Base-by-base conservation (phyloP, 345 rosid genomes). In the Cardamine occulta region DNA sequence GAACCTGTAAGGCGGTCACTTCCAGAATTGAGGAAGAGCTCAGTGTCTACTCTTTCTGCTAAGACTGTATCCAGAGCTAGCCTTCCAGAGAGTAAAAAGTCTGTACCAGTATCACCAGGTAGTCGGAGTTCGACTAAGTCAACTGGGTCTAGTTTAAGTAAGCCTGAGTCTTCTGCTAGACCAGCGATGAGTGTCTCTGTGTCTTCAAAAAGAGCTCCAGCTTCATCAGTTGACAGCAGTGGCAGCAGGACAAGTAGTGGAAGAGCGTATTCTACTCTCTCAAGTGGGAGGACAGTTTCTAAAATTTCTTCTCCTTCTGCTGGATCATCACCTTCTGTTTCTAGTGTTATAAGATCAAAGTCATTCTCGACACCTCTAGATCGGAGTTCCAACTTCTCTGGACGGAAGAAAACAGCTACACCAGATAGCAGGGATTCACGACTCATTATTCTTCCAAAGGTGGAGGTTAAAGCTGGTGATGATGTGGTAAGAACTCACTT, bases 401-500 rank as follows among this genome's bases (percentile, higher is more conserved):
- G 91, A 57, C 81, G 89, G 61, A 88, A 79, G 82, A 88, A 80
- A 78, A 39, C 77, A 19, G 82, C 82, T 10, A 89, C 88, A 34
- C 91, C 93, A 53, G 93, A 90, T 52, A 88, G 91, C 74, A 83
- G 83, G 28, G 89, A 90, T 82, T 88, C 95, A 7, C 83, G 87
- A 57, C 88, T 94, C 56, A 86, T 94, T 77, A 88, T 87, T 81
- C 96, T 94, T 76, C 99, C 99, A 13, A 96, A 88, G 63, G 95
- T 94, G 84, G 99, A 94, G 81, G 80, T 82, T 49, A 94, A 90
- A 83, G 97, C 92, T 70, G 84, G 97, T 55, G 96, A 94, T 85
- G 93, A 91, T 81, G 81, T 90, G 99, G 99, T 94, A 80, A 87
- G 90, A 67, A 58, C 56, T 54, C 40, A 34, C 70, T 73, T 47